Base-by-base conservation (phyloP, 495 filamentous ascomycete genomes). In the Thozetella sp. region DNA sequence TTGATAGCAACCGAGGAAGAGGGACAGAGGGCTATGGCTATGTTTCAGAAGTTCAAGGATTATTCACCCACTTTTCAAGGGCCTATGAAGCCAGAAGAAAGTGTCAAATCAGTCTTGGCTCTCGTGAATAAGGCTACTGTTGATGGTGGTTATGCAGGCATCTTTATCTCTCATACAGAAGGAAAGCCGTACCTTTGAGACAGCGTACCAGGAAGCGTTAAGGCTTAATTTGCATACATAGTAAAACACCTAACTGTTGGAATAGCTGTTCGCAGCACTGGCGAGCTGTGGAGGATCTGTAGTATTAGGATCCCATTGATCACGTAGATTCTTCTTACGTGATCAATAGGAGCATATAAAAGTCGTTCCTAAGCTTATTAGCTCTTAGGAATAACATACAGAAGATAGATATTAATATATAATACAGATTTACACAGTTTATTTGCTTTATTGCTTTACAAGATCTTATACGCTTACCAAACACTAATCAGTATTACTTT, bases 41-140 rank as follows among this genome's bases (percentile, higher is more conserved):
- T 77, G 48, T 25, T 75, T 25, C 55, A 20, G 22, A 76, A 70
- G 34, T 62, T 81, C 54, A 22, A 25, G 1, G 53, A 23, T 0
- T 82, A 81, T 67, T 72, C 73, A 51, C 80, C 79, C 10, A 57
- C 76, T 26, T 79, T 80, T 58, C 68, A 71, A 59, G 71, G 76
- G 22, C 72, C 76, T 13, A 56, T 58, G 6, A 65, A 64, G 9
- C 55, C 72, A 11, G 66, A 74, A n/a, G 73, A 75, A 23, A 59
- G 73, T 9, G 66, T 80, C 22, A 55, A 53, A 37, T 37, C 30
- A 15, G 30, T 37, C 30, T 37, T 74, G 74, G 63, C 79, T 77
- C 75, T 55, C 63, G 25, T 65, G 22, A 23, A 65, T 45, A 61
- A 65, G 40, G 58, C 62, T 50, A 62, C 53, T 57, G 30, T 64